A percentile compares a stretch with the other conserved stretches of the same genome.
Conservation (phyloP, 2,329 filamentous ascomycete genomes). For the Chrysoporthe puriensis region DNA sequence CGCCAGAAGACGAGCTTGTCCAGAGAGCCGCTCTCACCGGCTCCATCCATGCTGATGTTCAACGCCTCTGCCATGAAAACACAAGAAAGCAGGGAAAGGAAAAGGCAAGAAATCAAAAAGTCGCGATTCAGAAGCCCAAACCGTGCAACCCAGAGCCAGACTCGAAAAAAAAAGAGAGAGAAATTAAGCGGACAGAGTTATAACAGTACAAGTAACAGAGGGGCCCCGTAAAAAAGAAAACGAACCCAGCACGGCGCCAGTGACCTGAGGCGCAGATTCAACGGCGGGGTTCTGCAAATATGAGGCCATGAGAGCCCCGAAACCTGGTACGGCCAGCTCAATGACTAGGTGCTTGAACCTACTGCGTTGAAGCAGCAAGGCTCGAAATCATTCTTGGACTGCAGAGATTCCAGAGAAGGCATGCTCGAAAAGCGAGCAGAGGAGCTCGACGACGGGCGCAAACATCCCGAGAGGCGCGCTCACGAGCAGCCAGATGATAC, state of each 20-base stretch:
- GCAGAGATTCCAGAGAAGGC: not conserved
- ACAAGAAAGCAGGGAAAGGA: not conserved
- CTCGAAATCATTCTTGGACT: not conserved
- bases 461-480: no score
- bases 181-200: not conserved
- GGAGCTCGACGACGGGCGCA: no score
- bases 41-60: conserved; percentile 8
- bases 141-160: not conserved
- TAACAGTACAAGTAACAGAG: not conserved
- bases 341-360: not conserved
- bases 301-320: not conserved
- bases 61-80: conserved; percentile 18
- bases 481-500: no score
- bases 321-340: not conserved
- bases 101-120: not conserved
- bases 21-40: conserved; percentile 10
- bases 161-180: not conserved
- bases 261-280: not conserved
- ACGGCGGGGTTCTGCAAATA: not conserved
- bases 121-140: not conserved
- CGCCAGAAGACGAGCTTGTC: not conserved
- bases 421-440: no score
- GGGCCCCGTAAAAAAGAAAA: not conserved
- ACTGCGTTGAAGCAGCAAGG: conserved; percentile 25
- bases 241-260: not conserved